phyloP scores from a whole-genome alignment of 2,329 filamentous ascomycete genomes.

The Ophiostoma triangulosporum region DNA sequence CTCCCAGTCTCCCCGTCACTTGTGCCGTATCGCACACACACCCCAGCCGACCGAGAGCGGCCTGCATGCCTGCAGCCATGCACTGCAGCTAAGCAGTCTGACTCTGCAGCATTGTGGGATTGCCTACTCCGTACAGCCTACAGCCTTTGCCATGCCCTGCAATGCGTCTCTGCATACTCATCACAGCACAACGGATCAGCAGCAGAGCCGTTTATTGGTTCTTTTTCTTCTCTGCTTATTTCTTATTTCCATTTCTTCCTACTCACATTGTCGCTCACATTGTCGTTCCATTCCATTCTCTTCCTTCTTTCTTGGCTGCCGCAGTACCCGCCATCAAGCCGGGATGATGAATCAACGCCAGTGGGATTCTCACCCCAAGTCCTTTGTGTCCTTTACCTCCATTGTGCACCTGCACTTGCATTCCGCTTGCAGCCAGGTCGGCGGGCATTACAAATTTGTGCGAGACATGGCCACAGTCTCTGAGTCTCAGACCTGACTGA shows the following conservation, averaged over 20 bases:
- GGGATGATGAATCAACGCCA: background rate
- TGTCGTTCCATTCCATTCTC: no score
- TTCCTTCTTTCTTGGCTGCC: constrained; percentile 4
- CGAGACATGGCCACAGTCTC: background rate
- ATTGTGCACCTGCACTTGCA: no score
- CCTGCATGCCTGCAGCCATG: constrained; percentile 1
- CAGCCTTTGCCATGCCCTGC: background rate
- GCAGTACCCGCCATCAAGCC: constrained; percentile 8
- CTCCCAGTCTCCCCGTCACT: background rate
- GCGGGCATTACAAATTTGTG: background rate
- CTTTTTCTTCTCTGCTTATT: no score
- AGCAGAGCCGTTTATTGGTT: no score
- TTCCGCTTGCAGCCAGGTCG: background rate
- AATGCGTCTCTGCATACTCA: no score
- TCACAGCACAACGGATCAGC: no score
- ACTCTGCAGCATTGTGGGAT: constrained; percentile 1
- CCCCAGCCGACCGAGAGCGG: constrained; percentile 6
- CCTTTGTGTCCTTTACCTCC: no score
- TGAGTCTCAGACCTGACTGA: background rate
- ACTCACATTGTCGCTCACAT: no score
- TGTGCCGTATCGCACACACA: background rate
- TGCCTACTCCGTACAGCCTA: no score
- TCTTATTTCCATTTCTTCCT: constrained; percentile 8
- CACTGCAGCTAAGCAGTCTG: background rate
- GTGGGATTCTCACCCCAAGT: background rate